Evolutionary conservation across 2,329 filamentous ascomycete genomes (phyloP), one percentile per base, ranked within the genome.

Genomic region (Meredithiella fracta): DNA sequence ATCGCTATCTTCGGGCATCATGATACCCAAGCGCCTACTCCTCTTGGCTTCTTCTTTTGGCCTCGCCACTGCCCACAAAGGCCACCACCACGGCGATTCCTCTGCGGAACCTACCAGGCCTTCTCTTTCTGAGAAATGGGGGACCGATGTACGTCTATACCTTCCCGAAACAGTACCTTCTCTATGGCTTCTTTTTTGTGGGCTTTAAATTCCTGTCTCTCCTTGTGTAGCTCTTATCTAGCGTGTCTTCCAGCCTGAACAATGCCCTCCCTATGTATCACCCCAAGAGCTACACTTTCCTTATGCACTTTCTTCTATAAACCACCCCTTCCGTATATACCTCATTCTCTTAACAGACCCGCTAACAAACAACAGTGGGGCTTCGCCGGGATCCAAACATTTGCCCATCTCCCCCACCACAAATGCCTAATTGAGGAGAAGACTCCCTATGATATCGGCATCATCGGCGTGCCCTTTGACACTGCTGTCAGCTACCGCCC

Each of bases 301-400:
- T n/a, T n/a, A n/a, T n/a, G n/a, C n/a, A n/a, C n/a, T n/a, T n/a
- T n/a, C n/a, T n/a, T n/a, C n/a, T n/a, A n/a, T n/a, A n/a, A n/a
- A n/a, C n/a, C n/a, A n/a, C n/a, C n/a, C n/a, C n/a, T n/a, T n/a
- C n/a, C n/a, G n/a, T n/a, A n/a, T n/a, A n/a, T n/a, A n/a, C n/a
- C n/a, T n/a, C n/a, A n/a, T n/a, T n/a, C n/a, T n/a, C n/a, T n/a
- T n/a, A n/a, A n/a, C n/a, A n/a, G n/a, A n/a, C n/a, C n/a, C n/a
- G n/a, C 9, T 20, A 11, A 3, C 14, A 2, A n/a, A 57, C 14
- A n/a, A 40, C 31, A 69, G 67, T 70, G 68, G 67, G 60, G 64
- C 1, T 92, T 87, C 66, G 76, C 77, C 26, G 86, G 86, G 58
- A 85, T 92, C 60, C 80, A 81, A 54, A 81, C 81, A 37, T 89